These are phyloP conservation scores for Cladosporium sp. DNA, from an alignment of 2,329 filamentous ascomycete species.

Conservation along the genomic window DNA sequence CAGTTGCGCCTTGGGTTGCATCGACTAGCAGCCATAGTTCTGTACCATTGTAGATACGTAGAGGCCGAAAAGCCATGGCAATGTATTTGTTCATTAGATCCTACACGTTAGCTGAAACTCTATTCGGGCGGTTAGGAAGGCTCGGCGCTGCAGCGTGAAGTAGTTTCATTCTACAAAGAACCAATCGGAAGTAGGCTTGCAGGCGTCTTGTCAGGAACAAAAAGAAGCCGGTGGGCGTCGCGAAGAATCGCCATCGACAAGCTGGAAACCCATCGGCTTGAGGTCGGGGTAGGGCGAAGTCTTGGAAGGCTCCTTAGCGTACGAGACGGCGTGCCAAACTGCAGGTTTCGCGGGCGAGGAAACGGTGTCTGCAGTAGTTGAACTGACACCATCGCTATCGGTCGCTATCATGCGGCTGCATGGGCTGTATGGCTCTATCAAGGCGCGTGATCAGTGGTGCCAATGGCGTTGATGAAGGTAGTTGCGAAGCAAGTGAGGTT, in stretches of 20 bases:
- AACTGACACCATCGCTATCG: constrained; percentile 4
- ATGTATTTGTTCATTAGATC: too few species aligned
- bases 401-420: not conserved
- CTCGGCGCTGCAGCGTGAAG: too few species aligned
- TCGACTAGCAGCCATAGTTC: not conserved
- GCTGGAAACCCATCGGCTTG: too few species aligned
- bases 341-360: not conserved
- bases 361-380: not conserved
- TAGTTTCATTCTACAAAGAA: too few species aligned
- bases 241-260: too few species aligned
- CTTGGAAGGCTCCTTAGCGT: not conserved
- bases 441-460: not conserved
- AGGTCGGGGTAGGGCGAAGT: constrained; percentile 4
- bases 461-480: not conserved
- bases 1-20: not conserved
- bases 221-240: too few species aligned
- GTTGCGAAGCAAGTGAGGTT: not conserved
- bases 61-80: too few species aligned
- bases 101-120: too few species aligned
- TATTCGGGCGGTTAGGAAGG: too few species aligned
- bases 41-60: too few species aligned
- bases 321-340: not conserved
- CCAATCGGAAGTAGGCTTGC: too few species aligned
- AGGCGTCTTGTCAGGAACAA: too few species aligned
- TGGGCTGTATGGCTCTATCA: not conserved